These are phyloP conservation scores for Polygonum aviculare DNA, from an alignment of 148 eudicot genomes.

Conservation along the genomic window DNA sequence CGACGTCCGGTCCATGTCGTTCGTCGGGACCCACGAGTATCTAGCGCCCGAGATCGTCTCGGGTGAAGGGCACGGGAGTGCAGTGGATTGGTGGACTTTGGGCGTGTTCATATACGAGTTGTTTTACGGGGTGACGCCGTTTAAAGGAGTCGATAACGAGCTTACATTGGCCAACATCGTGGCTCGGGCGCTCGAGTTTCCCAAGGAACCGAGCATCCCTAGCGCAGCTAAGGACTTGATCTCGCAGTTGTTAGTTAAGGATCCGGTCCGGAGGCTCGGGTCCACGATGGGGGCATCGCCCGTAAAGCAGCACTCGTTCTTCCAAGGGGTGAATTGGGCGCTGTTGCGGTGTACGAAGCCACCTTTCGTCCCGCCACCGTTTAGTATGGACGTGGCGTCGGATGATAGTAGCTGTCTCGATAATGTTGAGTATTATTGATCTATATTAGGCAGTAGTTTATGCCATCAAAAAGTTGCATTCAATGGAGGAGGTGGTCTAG, in stretches of 20 bases:
- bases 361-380: slow-evolving; percentile 61
- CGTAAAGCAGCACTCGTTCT: slow-evolving; percentile 68
- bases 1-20: slow-evolving; percentile 91
- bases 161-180: slow-evolving; percentile 78
- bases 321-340: slow-evolving; percentile 91
- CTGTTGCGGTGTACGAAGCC: slow-evolving; percentile 71
- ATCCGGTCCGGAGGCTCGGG: slow-evolving; percentile 68
- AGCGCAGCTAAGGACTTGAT: slow-evolving; percentile 62
- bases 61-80: slow-evolving; percentile 95
- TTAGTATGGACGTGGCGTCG: slow-evolving; percentile 33
- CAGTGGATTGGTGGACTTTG: slow-evolving; percentile 98
- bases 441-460: background rate
- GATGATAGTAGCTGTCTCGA: slow-evolving; percentile 65
- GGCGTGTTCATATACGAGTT: slow-evolving; percentile 80
- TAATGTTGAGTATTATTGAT: slow-evolving; percentile 69
- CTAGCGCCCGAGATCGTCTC: slow-evolving; percentile 94
- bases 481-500: background rate
- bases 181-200: slow-evolving; percentile 95
- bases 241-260: slow-evolving; percentile 60
- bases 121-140: slow-evolving; percentile 83
- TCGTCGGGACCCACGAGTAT: slow-evolving; percentile 97
- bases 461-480: background rate
- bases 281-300: slow-evolving; percentile 71
- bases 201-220: slow-evolving; percentile 69
- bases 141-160: slow-evolving; percentile 78